phyloP scores from a whole-genome alignment of 2,329 filamentous ascomycete genomes.

The Cytospora chrysosperma region DNA sequence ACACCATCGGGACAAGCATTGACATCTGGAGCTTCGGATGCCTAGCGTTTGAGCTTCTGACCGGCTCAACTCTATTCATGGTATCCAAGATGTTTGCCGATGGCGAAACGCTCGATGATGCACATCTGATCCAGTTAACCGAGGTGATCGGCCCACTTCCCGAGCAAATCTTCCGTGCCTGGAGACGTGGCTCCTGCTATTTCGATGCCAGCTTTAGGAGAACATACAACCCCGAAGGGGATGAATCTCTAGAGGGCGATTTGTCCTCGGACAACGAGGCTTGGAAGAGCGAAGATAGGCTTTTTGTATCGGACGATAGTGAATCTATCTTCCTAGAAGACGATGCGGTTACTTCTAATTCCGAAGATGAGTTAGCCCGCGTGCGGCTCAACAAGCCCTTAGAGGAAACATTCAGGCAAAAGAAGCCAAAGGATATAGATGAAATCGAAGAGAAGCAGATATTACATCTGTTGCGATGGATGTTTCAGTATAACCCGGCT shows the following conservation, averaged over 20 bases:
- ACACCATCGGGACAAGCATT: slow-evolving; percentile 6
- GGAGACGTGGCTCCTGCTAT: slow-evolving; percentile 20
- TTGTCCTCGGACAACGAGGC: not conserved
- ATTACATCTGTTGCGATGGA: slow-evolving; percentile 7
- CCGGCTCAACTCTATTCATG: slow-evolving; percentile 22
- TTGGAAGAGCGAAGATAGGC: slow-evolving; percentile 5
- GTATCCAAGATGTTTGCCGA: not conserved
- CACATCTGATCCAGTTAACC: slow-evolving; percentile 24
- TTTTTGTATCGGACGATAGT: not conserved
- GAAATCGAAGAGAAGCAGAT: slow-evolving; percentile 13
- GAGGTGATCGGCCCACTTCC: slow-evolving; percentile 25
- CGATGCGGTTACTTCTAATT: not conserved
- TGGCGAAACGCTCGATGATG: slow-evolving; percentile 19
- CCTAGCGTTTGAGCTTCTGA: slow-evolving; percentile 26
- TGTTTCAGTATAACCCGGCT: slow-evolving; percentile 12
- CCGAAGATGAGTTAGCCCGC: not conserved
- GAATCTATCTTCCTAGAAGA: slow-evolving; percentile 3
- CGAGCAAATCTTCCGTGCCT: slow-evolving; percentile 19
- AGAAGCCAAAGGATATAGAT: slow-evolving; percentile 10
- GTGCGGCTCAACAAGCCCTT: slow-evolving; percentile 3
- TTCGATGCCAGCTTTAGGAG: slow-evolving; percentile 4
- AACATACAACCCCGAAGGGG: not conserved
- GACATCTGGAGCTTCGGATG: slow-evolving; percentile 30
- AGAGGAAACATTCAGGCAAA: slow-evolving; percentile 3
- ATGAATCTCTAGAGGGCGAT: slow-evolving; percentile 1